Evolutionary conservation across 1,284 basidiomycete species (phyloP).

Genomic region (Leccinum insolens): DNA sequence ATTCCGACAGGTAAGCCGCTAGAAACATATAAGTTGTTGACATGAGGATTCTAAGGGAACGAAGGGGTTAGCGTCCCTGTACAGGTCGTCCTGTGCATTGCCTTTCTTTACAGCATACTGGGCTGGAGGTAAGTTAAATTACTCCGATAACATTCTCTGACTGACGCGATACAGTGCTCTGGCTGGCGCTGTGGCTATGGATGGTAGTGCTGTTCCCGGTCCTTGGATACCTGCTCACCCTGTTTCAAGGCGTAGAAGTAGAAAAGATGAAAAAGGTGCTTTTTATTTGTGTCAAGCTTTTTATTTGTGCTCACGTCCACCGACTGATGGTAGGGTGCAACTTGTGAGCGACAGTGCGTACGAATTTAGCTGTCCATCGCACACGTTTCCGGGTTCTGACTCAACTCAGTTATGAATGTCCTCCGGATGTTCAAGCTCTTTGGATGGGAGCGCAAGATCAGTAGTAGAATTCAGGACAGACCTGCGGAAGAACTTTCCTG

Average conservation of each 20-base stretch:
- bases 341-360: constrained; percentile 24
- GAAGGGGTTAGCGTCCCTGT: constrained; percentile 45
- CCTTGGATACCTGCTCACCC: constrained; percentile 15
- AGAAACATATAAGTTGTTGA: not conserved
- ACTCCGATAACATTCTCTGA: not conserved
- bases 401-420: constrained; percentile 40
- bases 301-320: not conserved
- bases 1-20: constrained; percentile 10
- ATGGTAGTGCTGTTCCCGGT: constrained; percentile 18
- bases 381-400: constrained; percentile 1
- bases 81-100: constrained; percentile 46
- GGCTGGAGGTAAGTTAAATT: constrained; percentile 36
- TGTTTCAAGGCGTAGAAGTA: constrained; percentile 17
- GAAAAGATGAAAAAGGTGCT: constrained; percentile 23
- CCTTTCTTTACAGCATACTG: constrained; percentile 50
- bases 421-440: constrained; percentile 73
- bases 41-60: not conserved
- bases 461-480: constrained; percentile 47
- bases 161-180: constrained; percentile 15
- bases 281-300: not conserved
- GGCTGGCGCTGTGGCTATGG: constrained; percentile 11
- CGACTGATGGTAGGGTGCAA: constrained; percentile 27
- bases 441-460: constrained; percentile 64
- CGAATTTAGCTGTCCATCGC: not conserved
- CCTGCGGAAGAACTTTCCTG: constrained; percentile 23